Conservation (phyloP, 768 basidiomycete species). For the Suillus cothurnatus region DNA sequence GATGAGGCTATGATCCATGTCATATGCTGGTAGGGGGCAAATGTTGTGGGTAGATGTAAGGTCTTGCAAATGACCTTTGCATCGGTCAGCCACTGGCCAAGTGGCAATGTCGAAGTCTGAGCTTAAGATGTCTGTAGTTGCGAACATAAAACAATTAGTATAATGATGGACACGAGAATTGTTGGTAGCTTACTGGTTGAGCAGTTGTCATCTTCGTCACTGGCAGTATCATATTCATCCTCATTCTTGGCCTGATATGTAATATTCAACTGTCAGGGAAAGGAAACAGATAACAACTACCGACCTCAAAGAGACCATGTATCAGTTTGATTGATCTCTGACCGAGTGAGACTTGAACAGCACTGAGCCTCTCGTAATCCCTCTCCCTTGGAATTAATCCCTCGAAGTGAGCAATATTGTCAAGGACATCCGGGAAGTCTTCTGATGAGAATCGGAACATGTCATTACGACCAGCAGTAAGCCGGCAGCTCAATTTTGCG, state of each 20-base stretch:
- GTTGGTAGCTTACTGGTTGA: not conserved
- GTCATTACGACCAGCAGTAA: not conserved
- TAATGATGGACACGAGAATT: not conserved
- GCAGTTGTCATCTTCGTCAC: not conserved
- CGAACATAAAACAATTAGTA: not conserved
- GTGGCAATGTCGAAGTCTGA: slow-evolving; percentile 5
- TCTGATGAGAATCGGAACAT: not conserved
- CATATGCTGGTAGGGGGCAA: slow-evolving; percentile 5
- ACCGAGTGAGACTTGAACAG: not conserved
- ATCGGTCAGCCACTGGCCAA: slow-evolving; percentile 9
- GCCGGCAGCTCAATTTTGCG: not conserved
- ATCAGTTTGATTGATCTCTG: slow-evolving; percentile 3
- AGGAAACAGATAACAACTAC: not conserved
- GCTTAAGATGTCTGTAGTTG: not conserved
- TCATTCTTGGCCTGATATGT: not conserved
- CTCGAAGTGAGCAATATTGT: slow-evolving; percentile 8
- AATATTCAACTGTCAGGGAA: no score
- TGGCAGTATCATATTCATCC: not conserved
- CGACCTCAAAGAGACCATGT: slow-evolving; percentile 2
- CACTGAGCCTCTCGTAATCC: not conserved
- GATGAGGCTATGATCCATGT: not conserved
- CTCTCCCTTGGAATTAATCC: not conserved
- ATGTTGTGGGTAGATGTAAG: not conserved
- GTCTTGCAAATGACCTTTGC: not conserved
- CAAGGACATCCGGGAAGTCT: not conserved